Percentiles rank a stretch among this genome's conserved stretches.
Conservation (phyloP, 225 moss, liverwort and hornwort species). For the Thuidium tamariscinum region DNA sequence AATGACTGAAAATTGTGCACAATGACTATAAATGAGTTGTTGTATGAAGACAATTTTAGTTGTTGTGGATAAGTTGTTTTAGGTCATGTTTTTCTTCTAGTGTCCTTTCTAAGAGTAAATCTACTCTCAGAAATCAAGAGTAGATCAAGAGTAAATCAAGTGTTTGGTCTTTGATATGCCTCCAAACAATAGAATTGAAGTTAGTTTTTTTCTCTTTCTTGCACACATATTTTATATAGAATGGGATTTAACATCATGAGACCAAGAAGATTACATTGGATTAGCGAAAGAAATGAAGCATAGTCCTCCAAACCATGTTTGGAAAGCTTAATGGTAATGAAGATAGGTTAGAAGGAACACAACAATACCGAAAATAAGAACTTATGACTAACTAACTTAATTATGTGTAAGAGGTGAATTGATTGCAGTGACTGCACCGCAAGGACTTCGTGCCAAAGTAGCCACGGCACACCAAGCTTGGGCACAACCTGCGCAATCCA, state of each 20-base stretch:
- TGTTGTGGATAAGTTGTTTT: too few relatives aligned
- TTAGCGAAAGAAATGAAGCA: not conserved
- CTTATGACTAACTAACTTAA: not conserved
- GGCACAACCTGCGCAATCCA: not conserved
- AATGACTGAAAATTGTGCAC: too few relatives aligned
- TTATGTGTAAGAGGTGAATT: not conserved
- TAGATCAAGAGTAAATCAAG: not conserved
- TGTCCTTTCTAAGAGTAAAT: too few relatives aligned
- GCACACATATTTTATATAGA: accelerated
- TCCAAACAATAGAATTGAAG: not conserved
- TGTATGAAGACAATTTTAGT: too few relatives aligned
- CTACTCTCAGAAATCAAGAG: too few relatives aligned
- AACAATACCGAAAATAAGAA: not conserved
- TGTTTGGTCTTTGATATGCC: not conserved
- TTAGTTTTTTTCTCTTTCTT: not conserved
- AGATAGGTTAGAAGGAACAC: not conserved
- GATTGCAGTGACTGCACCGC: not conserved
- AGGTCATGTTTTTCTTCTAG: too few relatives aligned
- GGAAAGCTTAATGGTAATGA: too few relatives aligned
- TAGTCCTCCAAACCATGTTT: not conserved
- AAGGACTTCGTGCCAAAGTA: slow-evolving; percentile 3
- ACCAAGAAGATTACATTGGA: not conserved
- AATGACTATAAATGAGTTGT: too few relatives aligned
- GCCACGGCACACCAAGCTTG: not conserved
- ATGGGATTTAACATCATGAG: accelerated